phyloP scores from a whole-genome alignment of 805 yeast genomes.

The Jamesozyma jinghongensis region DNA sequence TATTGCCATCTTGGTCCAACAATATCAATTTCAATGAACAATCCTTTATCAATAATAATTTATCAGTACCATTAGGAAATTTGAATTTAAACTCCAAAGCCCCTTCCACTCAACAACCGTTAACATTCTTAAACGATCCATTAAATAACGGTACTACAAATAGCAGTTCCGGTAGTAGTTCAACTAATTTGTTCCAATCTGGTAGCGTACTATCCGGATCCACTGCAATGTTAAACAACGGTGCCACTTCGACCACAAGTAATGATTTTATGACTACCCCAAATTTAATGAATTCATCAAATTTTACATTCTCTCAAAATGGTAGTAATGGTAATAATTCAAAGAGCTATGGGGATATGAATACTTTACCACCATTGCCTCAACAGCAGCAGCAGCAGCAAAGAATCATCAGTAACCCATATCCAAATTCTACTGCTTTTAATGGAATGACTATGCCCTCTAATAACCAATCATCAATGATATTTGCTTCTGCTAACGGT shows the following conservation, averaged over 20 bases:
- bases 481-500: not conserved
- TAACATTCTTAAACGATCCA: conserved; percentile 4
- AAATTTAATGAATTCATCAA: conserved; percentile 6
- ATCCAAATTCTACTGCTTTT: conserved; percentile 8
- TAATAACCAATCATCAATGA: not conserved
- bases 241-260: not conserved
- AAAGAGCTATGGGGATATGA: conserved; percentile 1
- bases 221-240: not conserved
- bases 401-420: conserved; percentile 20
- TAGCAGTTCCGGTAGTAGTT: conserved; percentile 8
- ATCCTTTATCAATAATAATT: conserved; percentile 1
- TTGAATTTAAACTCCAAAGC: conserved; percentile 1
- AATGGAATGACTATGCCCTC: not conserved
- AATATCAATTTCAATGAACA: not conserved
- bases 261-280: conserved; percentile 6
- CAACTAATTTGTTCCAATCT: conserved; percentile 12
- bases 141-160: not conserved
- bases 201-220: conserved; percentile 1
- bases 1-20: not conserved
- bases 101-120: conserved; percentile 1
- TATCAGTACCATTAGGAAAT: conserved; percentile 5
- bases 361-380: conserved; percentile 1
- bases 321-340: too few relatives aligned
- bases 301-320: too few relatives aligned
- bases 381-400: conserved; percentile 5